Evolutionary conservation across 169 alveolate genomes (phyloP).

Genomic region (Eimeria maxima): DNA sequence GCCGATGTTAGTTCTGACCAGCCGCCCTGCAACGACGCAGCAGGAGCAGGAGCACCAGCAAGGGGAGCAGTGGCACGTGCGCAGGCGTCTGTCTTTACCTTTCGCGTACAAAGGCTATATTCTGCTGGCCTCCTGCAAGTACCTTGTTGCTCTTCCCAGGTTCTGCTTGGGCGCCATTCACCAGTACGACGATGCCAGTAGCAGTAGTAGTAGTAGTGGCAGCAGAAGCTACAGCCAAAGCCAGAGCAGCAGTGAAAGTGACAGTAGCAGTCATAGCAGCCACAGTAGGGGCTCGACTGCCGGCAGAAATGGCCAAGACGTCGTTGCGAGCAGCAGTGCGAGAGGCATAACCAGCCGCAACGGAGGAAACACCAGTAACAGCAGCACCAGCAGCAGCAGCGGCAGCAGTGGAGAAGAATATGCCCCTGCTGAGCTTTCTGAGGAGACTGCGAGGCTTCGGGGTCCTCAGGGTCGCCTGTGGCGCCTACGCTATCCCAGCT

Average conservation of each 20-base stretch:
- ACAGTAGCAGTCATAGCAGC: neutral
- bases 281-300: neutral
- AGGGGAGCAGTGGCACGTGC: neutral
- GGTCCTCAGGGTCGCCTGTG: conserved; percentile 43
- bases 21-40: neutral
- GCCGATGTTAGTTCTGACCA: neutral
- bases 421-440: neutral
- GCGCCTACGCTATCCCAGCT: neutral
- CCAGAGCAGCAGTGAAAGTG: neutral
- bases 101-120: conserved; percentile 19
- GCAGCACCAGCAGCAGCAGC: conserved; percentile 59
- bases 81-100: neutral
- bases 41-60: conserved; percentile 16
- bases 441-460: neutral
- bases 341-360: neutral
- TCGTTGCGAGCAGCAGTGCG: neutral
- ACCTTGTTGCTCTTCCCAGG: conserved; percentile 28
- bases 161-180: conserved; percentile 1
- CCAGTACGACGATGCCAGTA: neutral
- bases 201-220: conserved; percentile 15
- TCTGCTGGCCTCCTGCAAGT: neutral
- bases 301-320: neutral
- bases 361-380: neutral
- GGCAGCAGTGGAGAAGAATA: neutral
- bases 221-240: conserved; percentile 2